Percentiles rank a stretch among this genome's conserved stretches.
Conservation (phyloP, 2,329 filamentous ascomycete species). For the Aspergillus fumigatiaffinis region DNA sequence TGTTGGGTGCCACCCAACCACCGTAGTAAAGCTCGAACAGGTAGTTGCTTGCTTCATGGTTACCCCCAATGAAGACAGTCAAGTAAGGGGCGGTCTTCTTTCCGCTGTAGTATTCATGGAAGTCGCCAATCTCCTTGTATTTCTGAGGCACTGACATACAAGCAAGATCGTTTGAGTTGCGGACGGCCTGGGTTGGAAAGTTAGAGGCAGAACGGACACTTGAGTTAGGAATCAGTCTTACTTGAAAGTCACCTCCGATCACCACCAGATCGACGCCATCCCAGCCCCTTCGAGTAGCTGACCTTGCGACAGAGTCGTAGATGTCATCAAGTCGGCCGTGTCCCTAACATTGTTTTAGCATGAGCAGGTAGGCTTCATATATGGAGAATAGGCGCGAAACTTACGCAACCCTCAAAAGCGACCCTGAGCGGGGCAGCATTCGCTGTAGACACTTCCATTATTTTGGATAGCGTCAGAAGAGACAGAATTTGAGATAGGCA, state of each 20-base stretch:
- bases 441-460: constrained; percentile 7
- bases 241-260: constrained; percentile 94
- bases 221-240: constrained; percentile 29
- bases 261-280: constrained; percentile 81
- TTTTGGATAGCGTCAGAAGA: not conserved
- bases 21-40: constrained; percentile 92
- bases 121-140: constrained; percentile 85
- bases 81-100: constrained; percentile 72
- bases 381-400: constrained; percentile 28
- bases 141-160: constrained; percentile 87
- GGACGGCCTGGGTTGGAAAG: constrained; percentile 59
- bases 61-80: constrained; percentile 89
- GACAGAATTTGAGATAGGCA: not conserved
- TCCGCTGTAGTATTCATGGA: constrained; percentile 90
- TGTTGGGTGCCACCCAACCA: constrained; percentile 94
- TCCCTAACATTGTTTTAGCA: constrained; percentile 52
- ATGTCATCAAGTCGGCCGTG: constrained; percentile 91
- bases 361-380: constrained; percentile 6
- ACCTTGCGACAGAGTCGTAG: constrained; percentile 69
- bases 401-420: constrained; percentile 81
- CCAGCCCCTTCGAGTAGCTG: constrained; percentile 71
- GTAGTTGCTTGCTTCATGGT: constrained; percentile 90
- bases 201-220: constrained; percentile 8
- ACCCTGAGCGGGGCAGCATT: constrained; percentile 54
- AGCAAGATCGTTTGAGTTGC: constrained; percentile 81